Base-by-base conservation (phyloP, 2,329 filamentous ascomycete genomes). In the Lachnellula hyalina region DNA sequence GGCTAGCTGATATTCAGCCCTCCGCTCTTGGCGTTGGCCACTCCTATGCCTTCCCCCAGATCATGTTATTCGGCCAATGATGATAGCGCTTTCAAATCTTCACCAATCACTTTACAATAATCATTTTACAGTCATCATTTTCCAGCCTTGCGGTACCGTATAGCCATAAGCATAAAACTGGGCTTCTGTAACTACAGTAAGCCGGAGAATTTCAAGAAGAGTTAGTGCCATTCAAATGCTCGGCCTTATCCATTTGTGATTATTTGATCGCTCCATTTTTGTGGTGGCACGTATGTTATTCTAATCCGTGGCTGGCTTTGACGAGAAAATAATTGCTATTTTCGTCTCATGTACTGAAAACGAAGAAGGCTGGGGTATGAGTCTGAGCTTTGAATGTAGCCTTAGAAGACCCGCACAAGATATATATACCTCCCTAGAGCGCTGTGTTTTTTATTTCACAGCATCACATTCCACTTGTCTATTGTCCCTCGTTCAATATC, bases 111-210 rank as follows among this genome's bases (percentile, higher is more conserved):
- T 44, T 17, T 17, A 9, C 6, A 34, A n/a, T n/a, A n/a, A n/a
- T n/a, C 41, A 11, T 23, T 44, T 17, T 17, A 9, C 6, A 34
- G 36, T n/a, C 19, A n/a, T 28, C 23, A 40, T 23, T 7, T 38
- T 42, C 17, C 41, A 54, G 52, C 47, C 47, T 51, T 51, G 41
- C 38, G 42, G 21, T 44, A 19, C 36, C 28, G 28, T 32, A 32
- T 32, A 44, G 41, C 41, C 41, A 38, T 36, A 21, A 40, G 40
- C 36, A 17, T 17, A 46, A 12, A 32, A 32, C 12, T 15, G 41
- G 8, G 23, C 50, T 32, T 14, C 38, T 38, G 17, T 36, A 9
- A 15, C 41, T 42, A 17, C 28, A 21, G 41, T 52, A 21, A 47
- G n/a, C 25, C n/a, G 34, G 12, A 25, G 23, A 25, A 46, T 38